phyloP scores from a whole-genome alignment of 2,329 filamentous ascomycete species.

The Monosporascus sp. region DNA sequence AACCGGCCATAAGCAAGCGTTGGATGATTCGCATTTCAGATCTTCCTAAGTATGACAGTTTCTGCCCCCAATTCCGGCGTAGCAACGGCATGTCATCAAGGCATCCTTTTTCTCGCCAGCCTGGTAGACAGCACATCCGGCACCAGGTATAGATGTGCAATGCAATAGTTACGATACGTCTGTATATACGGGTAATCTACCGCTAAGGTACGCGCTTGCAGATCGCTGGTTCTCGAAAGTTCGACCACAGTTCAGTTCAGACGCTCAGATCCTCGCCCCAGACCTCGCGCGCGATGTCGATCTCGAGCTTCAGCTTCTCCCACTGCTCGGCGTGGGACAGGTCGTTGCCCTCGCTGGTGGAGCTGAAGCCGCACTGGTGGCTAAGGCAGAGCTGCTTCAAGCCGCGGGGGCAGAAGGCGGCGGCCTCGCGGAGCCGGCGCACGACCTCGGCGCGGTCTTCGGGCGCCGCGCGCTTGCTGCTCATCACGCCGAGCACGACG shows the following conservation, averaged over 20 bases:
- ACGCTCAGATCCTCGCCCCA: conserved; percentile 42
- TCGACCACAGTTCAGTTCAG: conserved; percentile 2
- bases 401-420: conserved; percentile 41
- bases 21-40: too few relatives aligned
- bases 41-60: too few relatives aligned
- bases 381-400: conserved; percentile 50
- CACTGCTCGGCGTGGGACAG: conserved; percentile 52
- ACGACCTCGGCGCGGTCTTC: conserved; percentile 40
- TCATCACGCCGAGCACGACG: conserved; percentile 51
- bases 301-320: conserved; percentile 49
- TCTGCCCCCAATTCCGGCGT: too few relatives aligned
- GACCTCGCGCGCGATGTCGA: conserved; percentile 51
- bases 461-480: conserved; percentile 51
- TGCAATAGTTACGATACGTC: too few relatives aligned
- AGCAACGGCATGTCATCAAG: too few relatives aligned
- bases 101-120: too few relatives aligned
- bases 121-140: too few relatives aligned
- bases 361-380: conserved; percentile 53
- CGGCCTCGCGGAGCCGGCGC: conserved; percentile 37
- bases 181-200: too few relatives aligned
- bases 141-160: too few relatives aligned
- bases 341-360: conserved; percentile 52
- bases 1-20: too few relatives aligned
- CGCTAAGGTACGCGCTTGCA: too few relatives aligned
- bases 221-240: too few relatives aligned